Conservation (phyloP, 2,329 filamentous ascomycete species). For the Aspergillus sojae region DNA sequence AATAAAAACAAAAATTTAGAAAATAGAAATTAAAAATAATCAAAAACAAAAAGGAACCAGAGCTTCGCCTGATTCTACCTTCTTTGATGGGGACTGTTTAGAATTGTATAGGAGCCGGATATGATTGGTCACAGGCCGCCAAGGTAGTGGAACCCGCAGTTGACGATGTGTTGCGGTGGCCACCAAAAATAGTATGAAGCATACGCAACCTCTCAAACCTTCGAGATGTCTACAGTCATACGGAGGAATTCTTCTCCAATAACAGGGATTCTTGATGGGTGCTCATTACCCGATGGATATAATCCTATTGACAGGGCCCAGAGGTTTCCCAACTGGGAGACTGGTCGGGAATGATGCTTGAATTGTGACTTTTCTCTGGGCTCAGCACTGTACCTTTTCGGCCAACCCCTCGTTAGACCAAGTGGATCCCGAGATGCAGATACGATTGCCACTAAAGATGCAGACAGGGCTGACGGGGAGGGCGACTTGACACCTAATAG, state of each 20-base stretch:
- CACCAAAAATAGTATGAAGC: conserved; percentile 8
- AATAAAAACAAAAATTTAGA: neutral
- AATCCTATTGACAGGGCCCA: conserved; percentile 2
- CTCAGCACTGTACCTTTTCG: neutral
- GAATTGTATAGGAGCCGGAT: neutral
- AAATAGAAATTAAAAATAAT: neutral
- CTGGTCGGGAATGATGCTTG: neutral
- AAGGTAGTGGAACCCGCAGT: conserved; percentile 6
- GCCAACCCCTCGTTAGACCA: neutral
- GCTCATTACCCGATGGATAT: neutral
- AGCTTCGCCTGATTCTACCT: neutral
- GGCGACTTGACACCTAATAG: conserved; percentile 1
- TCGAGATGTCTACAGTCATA: neutral
- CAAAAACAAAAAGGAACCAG: neutral
- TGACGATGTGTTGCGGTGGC: conserved; percentile 9
- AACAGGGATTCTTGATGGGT: neutral
- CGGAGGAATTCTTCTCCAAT: neutral
- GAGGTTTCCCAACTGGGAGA: neutral
- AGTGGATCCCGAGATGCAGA: conserved; percentile 5
- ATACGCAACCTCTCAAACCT: conserved; percentile 11
- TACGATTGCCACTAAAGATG: conserved; percentile 11
- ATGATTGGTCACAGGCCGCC: neutral
- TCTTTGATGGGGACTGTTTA: neutral
- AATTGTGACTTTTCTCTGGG: neutral
- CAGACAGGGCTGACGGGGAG: conserved; percentile 7